Evolutionary conservation across 2,329 filamentous ascomycete species (phyloP).

Genomic region (Monosporascus cannonballus): DNA sequence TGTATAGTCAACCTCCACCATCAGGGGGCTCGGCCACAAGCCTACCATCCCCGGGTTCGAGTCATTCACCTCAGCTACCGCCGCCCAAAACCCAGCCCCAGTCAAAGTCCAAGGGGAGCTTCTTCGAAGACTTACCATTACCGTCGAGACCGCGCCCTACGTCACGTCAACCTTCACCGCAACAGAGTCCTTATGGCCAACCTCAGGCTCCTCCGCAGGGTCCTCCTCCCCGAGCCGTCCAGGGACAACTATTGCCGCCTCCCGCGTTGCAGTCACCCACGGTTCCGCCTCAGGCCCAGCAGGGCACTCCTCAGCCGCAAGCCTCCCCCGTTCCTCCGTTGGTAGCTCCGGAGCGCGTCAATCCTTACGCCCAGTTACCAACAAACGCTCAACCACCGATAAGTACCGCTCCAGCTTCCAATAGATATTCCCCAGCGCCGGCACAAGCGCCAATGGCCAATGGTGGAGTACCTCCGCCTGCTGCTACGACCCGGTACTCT

Average conservation of each 20-base stretch:
- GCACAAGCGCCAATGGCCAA: conserved; percentile 33
- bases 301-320: conserved; percentile 17
- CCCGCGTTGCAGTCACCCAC: conserved; percentile 6
- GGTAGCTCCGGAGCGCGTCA: conserved; percentile 47
- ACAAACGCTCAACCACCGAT: conserved; percentile 25
- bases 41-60: conserved; percentile 31
- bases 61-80: conserved; percentile 27
- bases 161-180: conserved; percentile 41
- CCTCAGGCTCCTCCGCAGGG: conserved; percentile 25
- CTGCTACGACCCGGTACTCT: conserved; percentile 48
- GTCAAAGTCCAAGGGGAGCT: conserved; percentile 45
- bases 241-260: conserved; percentile 9
- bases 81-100: conserved; percentile 22
- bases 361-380: conserved; percentile 46
- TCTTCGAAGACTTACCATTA: conserved; percentile 74
- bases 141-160: conserved; percentile 54
- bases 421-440: conserved; percentile 58
- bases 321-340: conserved; percentile 31
- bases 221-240: conserved; percentile 18
- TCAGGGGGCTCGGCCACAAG: conserved; percentile 17
- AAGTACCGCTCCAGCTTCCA: conserved; percentile 26
- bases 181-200: conserved; percentile 28
- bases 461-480: conserved; percentile 29
- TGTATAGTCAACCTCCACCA: conserved; percentile 31
- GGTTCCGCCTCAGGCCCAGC: conserved; percentile 5